Evolutionary conservation across 805 yeast species (phyloP).

Genomic region (Ogataea paraovalis): DNA sequence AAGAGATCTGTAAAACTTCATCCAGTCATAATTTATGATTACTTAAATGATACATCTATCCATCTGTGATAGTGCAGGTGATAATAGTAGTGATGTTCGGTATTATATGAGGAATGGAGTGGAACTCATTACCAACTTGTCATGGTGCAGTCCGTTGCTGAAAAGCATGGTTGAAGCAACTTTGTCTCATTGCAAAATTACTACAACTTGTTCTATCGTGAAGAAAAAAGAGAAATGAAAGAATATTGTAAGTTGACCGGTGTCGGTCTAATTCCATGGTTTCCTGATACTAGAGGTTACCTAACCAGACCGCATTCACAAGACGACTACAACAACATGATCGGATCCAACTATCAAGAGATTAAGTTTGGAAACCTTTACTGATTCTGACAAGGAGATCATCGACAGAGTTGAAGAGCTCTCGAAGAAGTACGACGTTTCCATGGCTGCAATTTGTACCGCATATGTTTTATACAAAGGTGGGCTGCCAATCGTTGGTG

Average conservation of each 20-base stretch:
- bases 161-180: slow-evolving; percentile 51
- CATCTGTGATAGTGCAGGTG: too few relatives aligned
- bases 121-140: slow-evolving; percentile 51
- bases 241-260: slow-evolving; percentile 49
- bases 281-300: slow-evolving; percentile 55
- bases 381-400: slow-evolving; percentile 30
- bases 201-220: slow-evolving; percentile 54
- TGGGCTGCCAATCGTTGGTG: slow-evolving; percentile 52
- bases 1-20: too few relatives aligned
- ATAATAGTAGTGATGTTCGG: too few relatives aligned
- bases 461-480: slow-evolving; percentile 55
- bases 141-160: slow-evolving; percentile 53
- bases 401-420: slow-evolving; percentile 49
- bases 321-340: neutral
- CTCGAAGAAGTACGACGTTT: slow-evolving; percentile 40
- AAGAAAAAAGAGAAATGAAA: slow-evolving; percentile 60
- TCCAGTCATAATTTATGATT: too few relatives aligned
- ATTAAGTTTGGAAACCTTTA: slow-evolving; percentile 15
- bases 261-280: slow-evolving; percentile 58
- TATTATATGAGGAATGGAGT: too few relatives aligned
- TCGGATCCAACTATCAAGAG: neutral
- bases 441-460: slow-evolving; percentile 50
- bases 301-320: slow-evolving; percentile 43
- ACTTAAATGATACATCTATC: too few relatives aligned
- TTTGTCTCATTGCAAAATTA: slow-evolving; percentile 57